A percentile compares a stretch with the other conserved stretches of the same genome.
Conservation (phyloP, 768 basidiomycete species). For the Kondoa malvinella region DNA sequence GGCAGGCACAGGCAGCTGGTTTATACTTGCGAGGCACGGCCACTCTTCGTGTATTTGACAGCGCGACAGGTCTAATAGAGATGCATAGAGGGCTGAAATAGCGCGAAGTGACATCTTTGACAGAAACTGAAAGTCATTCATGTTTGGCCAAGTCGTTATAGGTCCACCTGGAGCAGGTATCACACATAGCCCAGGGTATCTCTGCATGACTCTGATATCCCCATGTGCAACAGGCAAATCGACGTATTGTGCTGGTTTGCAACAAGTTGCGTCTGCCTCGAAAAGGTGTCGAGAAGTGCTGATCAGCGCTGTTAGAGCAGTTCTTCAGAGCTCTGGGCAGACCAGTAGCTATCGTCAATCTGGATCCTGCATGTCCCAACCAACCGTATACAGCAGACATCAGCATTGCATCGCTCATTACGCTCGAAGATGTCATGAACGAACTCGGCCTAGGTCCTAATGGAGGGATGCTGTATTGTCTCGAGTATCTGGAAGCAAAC, state of each 20-base stretch:
- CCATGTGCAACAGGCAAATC: conserved; percentile 34
- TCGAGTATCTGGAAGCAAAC: conserved; percentile 93
- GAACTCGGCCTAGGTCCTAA: conserved; percentile 77
- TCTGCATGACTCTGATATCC: conserved; percentile 34
- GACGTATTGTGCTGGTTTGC: conserved; percentile 36
- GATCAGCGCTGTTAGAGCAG: conserved; percentile 22
- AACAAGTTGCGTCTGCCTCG: conserved; percentile 28
- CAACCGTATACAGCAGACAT: conserved; percentile 84
- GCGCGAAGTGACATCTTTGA: too few relatives aligned
- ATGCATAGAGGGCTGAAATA: too few relatives aligned
- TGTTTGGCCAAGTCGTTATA: conserved; percentile 5
- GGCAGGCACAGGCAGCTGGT: too few relatives aligned
- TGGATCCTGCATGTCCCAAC: conserved; percentile 82
- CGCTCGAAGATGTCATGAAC: conserved; percentile 69
- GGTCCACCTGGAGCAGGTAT: conserved; percentile 1
- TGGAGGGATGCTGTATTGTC: conserved; percentile 86
- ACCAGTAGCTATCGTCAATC: conserved; percentile 76
- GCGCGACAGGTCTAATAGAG: too few relatives aligned
- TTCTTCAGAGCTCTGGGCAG: conserved; percentile 71
- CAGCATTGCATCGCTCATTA: conserved; percentile 68
- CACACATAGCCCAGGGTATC: neutral
- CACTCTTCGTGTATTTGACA: too few relatives aligned
- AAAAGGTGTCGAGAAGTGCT: neutral
- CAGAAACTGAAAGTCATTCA: too few relatives aligned
- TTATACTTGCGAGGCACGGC: too few relatives aligned